Evolutionary conservation across 2,329 filamentous ascomycete species (phyloP), one percentile per base, ranked within the genome.

Genomic region (Ophiostoma pallidulum): DNA sequence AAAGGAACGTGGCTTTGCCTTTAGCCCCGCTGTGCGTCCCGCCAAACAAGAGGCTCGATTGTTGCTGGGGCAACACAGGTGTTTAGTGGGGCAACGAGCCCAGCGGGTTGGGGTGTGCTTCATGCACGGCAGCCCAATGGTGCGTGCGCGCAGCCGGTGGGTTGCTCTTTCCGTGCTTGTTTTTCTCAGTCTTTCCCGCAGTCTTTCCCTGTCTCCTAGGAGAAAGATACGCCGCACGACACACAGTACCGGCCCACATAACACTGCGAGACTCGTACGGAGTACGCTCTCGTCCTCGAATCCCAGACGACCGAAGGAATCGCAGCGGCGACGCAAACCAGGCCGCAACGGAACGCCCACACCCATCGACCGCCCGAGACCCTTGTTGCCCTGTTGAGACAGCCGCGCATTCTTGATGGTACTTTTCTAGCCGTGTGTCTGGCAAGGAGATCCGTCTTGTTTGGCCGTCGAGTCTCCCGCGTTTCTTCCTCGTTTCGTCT

Each of bases 51-150:
- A n/a, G 19, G 18, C 20, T 8, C 33, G 52, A 53, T 51, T 51
- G 57, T 59, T 59, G 56, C 57, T 52, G 55, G 45, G 50, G 49
- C 56, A 59, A 59, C 56, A 42, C 29, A 13, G 16, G 41, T 45
- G 45, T 49, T 29, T 49, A 48, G 49, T 52, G 52, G 53, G 51
- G 49, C 41, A 39, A 40, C 44, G 19, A 16, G 37, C 36, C 24
- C 24, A 10, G 24, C 24, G 24, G 6, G 10, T 5, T 10, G 5
- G 5, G 6, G 24, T 5, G 16, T 24, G 7, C 20, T 41, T 31
- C 45, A 45, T 46, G 48, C 44, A 46, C 46, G 49, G 53, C 48
- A 51, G 41, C 49, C 44, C 31, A 36, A 36, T 42, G 41, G n/a
- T 16, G 13, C 28, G 24, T 28, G 24, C 24, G 24, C 10, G 24